Percentiles rank a stretch among this genome's conserved stretches.
phyloP scores from a whole-genome alignment of 2,329 filamentous ascomycete genomes.

The Davidsoniella virescens region DNA sequence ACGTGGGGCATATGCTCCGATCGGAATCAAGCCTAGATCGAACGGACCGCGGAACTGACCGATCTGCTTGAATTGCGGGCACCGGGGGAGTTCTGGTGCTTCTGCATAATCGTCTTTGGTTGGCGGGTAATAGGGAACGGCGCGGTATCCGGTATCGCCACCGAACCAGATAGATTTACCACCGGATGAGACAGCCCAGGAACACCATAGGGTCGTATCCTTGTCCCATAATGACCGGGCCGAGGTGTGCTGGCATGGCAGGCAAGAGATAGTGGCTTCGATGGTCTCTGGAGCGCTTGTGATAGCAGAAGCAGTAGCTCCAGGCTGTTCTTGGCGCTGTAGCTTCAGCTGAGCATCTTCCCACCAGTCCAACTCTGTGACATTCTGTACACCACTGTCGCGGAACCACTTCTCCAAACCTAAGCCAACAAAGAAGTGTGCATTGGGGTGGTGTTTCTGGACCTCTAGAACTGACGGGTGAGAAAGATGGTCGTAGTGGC shows the following conservation, averaged over 20 bases:
- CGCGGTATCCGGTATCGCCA: conserved; percentile 81
- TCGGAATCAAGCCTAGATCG: conserved; percentile 81
- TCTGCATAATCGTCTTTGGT: conserved; percentile 54
- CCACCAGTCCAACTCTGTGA: conserved; percentile 95
- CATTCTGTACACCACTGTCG: conserved; percentile 48
- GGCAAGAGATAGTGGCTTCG: conserved; percentile 54
- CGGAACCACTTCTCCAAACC: conserved; percentile 74
- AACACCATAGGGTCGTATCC: conserved; percentile 68
- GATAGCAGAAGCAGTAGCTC: conserved; percentile 16
- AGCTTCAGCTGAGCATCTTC: conserved; percentile 61
- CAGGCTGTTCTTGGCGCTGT: conserved; percentile 15
- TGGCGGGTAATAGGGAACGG: conserved; percentile 48
- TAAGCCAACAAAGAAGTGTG: conserved; percentile 75
- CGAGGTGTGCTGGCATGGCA: conserved; percentile 73
- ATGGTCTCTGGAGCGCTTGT: conserved; percentile 33
- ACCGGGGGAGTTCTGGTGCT: conserved; percentile 51
- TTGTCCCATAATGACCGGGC: conserved; percentile 54
- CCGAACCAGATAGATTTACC: conserved; percentile 73
- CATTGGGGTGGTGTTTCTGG: conserved; percentile 53
- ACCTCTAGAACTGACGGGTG: conserved; percentile 59
- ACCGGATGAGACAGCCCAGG: conserved; percentile 63
- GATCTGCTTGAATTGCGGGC: conserved; percentile 75
- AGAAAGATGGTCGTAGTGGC: conserved; percentile 85
- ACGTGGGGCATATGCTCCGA: conserved; percentile 71
- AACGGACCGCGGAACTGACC: conserved; percentile 69